phyloP scores from a whole-genome alignment of 306 rosid species.

The Quillaja saponaria region DNA sequence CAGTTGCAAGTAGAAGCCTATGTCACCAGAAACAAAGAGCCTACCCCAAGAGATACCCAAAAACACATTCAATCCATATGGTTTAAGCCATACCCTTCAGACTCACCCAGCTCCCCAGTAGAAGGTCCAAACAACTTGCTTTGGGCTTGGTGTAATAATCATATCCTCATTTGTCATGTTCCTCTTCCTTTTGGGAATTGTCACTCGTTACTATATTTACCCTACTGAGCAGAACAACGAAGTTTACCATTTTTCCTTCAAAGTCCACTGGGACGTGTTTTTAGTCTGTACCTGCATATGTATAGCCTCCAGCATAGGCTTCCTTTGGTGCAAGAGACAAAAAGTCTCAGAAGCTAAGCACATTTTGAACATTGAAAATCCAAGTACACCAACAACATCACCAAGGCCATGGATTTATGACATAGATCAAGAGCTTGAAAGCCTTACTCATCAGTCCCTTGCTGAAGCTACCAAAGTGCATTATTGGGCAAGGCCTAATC shows the following conservation, averaged over 20 bases:
- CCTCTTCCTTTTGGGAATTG: slow-evolving; percentile 44
- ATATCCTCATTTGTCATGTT: slow-evolving; percentile 48
- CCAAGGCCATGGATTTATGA: slow-evolving; percentile 27
- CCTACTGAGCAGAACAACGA: slow-evolving; percentile 49
- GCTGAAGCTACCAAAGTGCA: slow-evolving; percentile 39
- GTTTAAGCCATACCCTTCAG: slow-evolving; percentile 49
- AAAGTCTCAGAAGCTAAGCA: slow-evolving; percentile 34
- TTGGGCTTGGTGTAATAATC: slow-evolving; percentile 52
- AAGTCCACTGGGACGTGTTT: slow-evolving; percentile 48
- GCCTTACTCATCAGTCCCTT: slow-evolving; percentile 39
- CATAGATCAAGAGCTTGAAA: slow-evolving; percentile 40
- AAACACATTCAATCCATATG: slow-evolving; percentile 38
- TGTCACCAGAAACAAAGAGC: slow-evolving; percentile 45
- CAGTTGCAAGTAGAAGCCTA: slow-evolving; percentile 58
- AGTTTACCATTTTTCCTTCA: slow-evolving; percentile 44
- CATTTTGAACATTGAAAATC: slow-evolving; percentile 18
- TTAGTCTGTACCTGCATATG: slow-evolving; percentile 41
- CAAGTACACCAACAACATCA: slow-evolving; percentile 33
- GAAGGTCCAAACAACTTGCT: slow-evolving; percentile 58
- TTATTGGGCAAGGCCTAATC: slow-evolving; percentile 49
- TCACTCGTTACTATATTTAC: slow-evolving; percentile 55
- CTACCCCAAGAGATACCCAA: slow-evolving; percentile 40
- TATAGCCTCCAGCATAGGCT: slow-evolving; percentile 44
- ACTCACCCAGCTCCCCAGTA: slow-evolving; percentile 44
- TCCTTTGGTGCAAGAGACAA: slow-evolving; percentile 47